Percentiles rank a stretch among this genome's conserved stretches.
These are phyloP conservation scores for Apiospora rasikravindrae DNA, from an alignment of 2,329 filamentous ascomycete genomes.

Conservation along the genomic window DNA sequence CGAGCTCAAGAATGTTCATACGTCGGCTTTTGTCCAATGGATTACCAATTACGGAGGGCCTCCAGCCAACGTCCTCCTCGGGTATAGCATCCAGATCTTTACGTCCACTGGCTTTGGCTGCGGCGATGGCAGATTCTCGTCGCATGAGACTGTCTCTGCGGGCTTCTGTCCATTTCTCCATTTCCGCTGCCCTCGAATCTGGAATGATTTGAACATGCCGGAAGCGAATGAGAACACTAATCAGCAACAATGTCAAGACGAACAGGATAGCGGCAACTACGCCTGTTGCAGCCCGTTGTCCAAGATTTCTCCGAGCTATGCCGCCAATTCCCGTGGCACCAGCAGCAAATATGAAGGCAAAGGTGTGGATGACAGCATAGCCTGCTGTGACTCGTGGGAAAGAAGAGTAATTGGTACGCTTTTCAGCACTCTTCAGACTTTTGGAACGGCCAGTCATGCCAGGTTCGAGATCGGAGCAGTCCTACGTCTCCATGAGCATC, in stretches of 20 bases:
- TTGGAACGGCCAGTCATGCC: constrained; percentile 67
- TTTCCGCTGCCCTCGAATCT: constrained; percentile 58
- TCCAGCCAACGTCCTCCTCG: constrained; percentile 66
- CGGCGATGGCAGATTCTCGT: constrained; percentile 46
- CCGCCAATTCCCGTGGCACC: constrained; percentile 72
- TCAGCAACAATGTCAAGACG: constrained; percentile 66
- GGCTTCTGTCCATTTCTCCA: constrained; percentile 57
- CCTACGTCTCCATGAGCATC: constrained; percentile 80
- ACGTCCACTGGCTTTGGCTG: constrained; percentile 35
- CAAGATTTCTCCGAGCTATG: constrained; percentile 67
- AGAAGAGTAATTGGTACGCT: constrained; percentile 73
- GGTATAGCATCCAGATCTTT: constrained; percentile 43
- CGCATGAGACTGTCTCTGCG: constrained; percentile 55
- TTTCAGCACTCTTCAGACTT: constrained; percentile 45
- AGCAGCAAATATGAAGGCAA: constrained; percentile 73
- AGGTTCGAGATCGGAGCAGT: constrained; percentile 78
- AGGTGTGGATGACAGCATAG: constrained; percentile 71
- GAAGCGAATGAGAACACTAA: constrained; percentile 67
- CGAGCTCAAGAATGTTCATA: constrained; percentile 75
- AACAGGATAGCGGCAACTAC: constrained; percentile 72
- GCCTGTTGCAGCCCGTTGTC: constrained; percentile 71
- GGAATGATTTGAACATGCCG: constrained; percentile 73
- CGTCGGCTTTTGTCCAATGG: constrained; percentile 70
- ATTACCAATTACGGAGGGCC: constrained; percentile 73
- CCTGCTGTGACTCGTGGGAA: constrained; percentile 76